A percentile compares a stretch with the other conserved stretches of the same genome.
Conservation (phyloP, 176 grass and related monocot species). For the Canna indica region DNA sequence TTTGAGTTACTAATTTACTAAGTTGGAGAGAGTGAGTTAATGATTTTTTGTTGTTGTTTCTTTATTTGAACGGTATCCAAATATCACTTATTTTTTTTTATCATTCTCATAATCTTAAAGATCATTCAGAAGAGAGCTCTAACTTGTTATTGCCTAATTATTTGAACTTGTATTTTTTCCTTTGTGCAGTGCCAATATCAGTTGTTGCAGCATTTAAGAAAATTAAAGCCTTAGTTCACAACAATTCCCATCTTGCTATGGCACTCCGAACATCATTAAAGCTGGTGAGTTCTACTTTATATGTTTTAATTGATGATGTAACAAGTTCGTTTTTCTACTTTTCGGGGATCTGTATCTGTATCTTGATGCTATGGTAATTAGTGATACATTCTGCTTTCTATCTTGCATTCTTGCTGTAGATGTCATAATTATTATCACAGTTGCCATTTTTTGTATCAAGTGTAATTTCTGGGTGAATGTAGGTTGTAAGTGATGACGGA, state of each 20-base stretch:
- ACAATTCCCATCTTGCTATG: constrained; percentile 64
- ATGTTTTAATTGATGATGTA: background rate
- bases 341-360: background rate
- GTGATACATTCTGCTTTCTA: background rate
- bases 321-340: constrained; percentile 1
- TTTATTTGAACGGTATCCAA: background rate
- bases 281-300: constrained; percentile 41
- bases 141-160: too few relatives aligned
- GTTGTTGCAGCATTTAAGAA: constrained; percentile 94
- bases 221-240: constrained; percentile 87
- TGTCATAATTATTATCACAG: background rate
- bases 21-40: too few relatives aligned
- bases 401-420: background rate
- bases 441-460: constrained; percentile 21
- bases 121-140: too few relatives aligned
- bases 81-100: too few relatives aligned
- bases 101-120: too few relatives aligned
- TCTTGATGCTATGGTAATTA: background rate
- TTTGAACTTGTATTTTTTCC: constrained; percentile 13
- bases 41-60: too few relatives aligned
- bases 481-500: constrained; percentile 95
- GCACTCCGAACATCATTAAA: constrained; percentile 89
- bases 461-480: too few relatives aligned
- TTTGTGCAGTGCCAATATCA: constrained; percentile 78
- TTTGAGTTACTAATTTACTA: too few relatives aligned